Conservation (phyloP, 2,329 filamentous ascomycete species). For the Beauveria australis region DNA sequence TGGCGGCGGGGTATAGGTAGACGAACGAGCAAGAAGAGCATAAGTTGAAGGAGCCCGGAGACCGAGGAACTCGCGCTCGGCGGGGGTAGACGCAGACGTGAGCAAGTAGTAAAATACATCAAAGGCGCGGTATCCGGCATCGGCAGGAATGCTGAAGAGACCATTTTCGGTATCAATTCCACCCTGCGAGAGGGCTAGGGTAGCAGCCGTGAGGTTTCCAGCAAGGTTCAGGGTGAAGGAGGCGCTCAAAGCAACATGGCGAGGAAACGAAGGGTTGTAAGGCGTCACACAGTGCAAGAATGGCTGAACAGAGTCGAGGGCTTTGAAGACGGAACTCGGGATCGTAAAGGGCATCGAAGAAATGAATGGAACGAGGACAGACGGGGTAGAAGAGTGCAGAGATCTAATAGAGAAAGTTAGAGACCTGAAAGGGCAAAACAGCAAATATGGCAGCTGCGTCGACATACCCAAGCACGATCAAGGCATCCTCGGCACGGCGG, state of each 20-base stretch:
- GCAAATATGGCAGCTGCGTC: neutral
- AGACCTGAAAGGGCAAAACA: slow-evolving; percentile 10
- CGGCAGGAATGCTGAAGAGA: slow-evolving; percentile 68
- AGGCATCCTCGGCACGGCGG: slow-evolving; percentile 89
- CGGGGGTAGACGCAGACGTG: slow-evolving; percentile 79
- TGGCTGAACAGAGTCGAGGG: slow-evolving; percentile 73
- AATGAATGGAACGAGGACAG: slow-evolving; percentile 73
- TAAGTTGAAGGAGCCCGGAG: slow-evolving; percentile 73
- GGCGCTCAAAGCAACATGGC: slow-evolving; percentile 72
- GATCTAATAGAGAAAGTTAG: slow-evolving; percentile 46
- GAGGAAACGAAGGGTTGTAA: slow-evolving; percentile 74
- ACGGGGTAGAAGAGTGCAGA: slow-evolving; percentile 81
- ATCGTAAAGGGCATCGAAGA: slow-evolving; percentile 71
- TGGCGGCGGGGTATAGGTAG: slow-evolving; percentile 75
- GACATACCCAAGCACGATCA: slow-evolving; percentile 76
- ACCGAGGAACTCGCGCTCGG: slow-evolving; percentile 81
- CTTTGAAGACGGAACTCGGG: slow-evolving; percentile 66
- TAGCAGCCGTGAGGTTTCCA: slow-evolving; percentile 69
- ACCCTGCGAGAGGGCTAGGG: slow-evolving; percentile 71
- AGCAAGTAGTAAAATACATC: slow-evolving; percentile 97
- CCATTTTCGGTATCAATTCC: slow-evolving; percentile 80
- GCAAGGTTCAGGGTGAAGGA: slow-evolving; percentile 73
- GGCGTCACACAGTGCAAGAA: slow-evolving; percentile 85
- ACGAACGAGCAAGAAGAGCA: slow-evolving; percentile 69
- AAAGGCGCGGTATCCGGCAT: slow-evolving; percentile 82